Evolutionary conservation across 2,329 filamentous ascomycete species (phyloP).

Genomic region (Fusarium sp.): DNA sequence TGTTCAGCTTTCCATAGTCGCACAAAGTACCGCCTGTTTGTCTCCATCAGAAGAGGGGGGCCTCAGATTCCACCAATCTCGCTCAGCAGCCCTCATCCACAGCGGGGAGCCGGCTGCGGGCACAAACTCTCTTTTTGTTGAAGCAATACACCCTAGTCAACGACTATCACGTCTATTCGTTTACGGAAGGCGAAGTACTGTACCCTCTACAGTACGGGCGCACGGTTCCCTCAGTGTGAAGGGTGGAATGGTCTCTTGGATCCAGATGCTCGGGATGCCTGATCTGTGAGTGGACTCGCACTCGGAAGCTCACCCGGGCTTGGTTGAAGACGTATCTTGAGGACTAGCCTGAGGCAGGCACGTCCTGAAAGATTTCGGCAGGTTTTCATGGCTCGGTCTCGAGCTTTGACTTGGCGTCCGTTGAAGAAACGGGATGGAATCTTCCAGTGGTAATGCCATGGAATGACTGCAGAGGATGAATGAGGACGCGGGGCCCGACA

Average conservation of each 20-base stretch:
- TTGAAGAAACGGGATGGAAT: background rate
- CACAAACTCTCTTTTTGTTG: constrained; percentile 20
- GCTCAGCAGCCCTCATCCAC: constrained; percentile 15
- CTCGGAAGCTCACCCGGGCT: background rate
- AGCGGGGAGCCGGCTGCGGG: constrained; percentile 21
- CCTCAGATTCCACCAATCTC: constrained; percentile 2
- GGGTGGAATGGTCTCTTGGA: constrained; percentile 12
- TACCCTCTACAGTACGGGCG: background rate
- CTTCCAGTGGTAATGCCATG: background rate
- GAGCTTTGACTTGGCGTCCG: background rate
- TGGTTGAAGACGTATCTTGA: background rate
- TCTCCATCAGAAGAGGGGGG: background rate
- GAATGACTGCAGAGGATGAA: background rate
- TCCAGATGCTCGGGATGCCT: constrained; percentile 21
- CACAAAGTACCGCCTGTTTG: background rate
- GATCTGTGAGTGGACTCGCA: background rate
- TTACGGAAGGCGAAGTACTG: background rate
- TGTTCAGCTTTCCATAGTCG: background rate
- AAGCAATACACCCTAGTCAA: constrained; percentile 8
- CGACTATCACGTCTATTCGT: constrained; percentile 1
- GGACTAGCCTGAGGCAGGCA: background rate
- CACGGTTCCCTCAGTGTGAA: constrained; percentile 3
- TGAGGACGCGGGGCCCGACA: constrained; percentile 2
- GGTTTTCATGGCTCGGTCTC: background rate
- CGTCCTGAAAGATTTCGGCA: background rate